Evolutionary conservation across 257 asterid genomes (phyloP), one percentile per base, ranked within the genome.

Genomic region (Solanum okadae): DNA sequence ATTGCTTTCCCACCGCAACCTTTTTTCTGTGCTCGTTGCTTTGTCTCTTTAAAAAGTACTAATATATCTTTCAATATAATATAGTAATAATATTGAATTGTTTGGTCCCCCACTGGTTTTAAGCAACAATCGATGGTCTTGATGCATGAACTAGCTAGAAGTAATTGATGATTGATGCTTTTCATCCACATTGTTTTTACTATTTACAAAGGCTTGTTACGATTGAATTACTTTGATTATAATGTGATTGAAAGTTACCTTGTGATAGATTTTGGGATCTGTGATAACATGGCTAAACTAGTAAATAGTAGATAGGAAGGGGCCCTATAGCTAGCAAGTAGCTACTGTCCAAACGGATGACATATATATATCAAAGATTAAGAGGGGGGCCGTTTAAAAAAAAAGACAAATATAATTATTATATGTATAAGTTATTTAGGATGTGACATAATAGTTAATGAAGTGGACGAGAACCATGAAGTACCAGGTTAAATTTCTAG

Each of bases 1-100:
- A 33, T 81, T 85, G 87, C 73, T 87, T 88, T 63, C 87, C 90
- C 82, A 63, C 86, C 88, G 83, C 78, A 85, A 85, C 88, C 84
- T 85, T 76, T 29, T 82, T 82, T 20, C 44, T 29, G 27, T 82
- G 86, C 13, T 20, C 12, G 46, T 76, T 59, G 87, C 77, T 75
- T 44, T 76, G 63, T 63, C 59, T 35, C 38, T 18, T 38, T 76
- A 22, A 22, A 31, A 73, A 29, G 75, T 38, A 35, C 13, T 33
- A 33, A n/a, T 56, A 77, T 38, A 40, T 44, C 38, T 81, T 44
- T 29, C 85, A 16, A 25, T 79, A 52, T 2, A 33, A 73, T 33
- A 73, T 35, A 63, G 29, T 63, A 0, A 76, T 23, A 22, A 23
- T 79, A 44, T 10, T 79, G 85, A 23, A 27, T 79, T 79, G 40